Conservation (phyloP, 1,139 yeast species). For the Suhomyces terraborum region DNA sequence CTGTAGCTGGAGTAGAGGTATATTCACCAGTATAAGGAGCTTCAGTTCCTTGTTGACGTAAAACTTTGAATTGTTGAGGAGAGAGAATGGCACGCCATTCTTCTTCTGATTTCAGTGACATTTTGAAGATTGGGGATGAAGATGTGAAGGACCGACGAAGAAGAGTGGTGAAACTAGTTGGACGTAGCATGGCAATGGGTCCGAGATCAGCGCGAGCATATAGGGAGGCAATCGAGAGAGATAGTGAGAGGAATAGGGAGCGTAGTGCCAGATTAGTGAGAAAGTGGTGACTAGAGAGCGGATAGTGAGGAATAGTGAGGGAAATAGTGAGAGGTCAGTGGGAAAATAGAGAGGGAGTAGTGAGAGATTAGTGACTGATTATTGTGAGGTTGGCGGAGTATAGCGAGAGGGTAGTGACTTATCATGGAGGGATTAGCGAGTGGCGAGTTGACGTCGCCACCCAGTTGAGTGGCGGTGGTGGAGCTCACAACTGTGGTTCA, state of each 20-base stretch:
- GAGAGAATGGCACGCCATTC: slow-evolving; percentile 83
- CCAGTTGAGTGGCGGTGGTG: too few relatives aligned
- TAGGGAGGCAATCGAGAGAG: background rate
- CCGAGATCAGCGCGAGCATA: background rate
- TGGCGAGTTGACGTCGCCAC: too few relatives aligned
- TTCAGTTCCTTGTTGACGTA: slow-evolving; percentile 84
- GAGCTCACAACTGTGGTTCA: too few relatives aligned
- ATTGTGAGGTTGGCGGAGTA: background rate
- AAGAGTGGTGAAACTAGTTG: background rate
- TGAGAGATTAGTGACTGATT: background rate
- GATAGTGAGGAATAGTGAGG: background rate
- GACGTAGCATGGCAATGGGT: background rate
- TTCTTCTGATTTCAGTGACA: slow-evolving; percentile 46
- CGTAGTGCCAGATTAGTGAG: too few relatives aligned
- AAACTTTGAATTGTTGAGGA: slow-evolving; percentile 76
- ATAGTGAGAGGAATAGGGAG: background rate
- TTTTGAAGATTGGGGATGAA: background rate
- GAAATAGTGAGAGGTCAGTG: background rate
- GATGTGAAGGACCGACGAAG: slow-evolving; percentile 1
- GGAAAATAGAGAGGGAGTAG: background rate
- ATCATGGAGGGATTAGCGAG: too few relatives aligned
- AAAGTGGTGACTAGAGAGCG: too few relatives aligned
- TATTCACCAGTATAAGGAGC: slow-evolving; percentile 79
- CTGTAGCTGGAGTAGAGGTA: slow-evolving; percentile 44
- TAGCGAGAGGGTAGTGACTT: background rate